Conservation (phyloP, 2,329 filamentous ascomycete species). For the Byssochlamys sp. region DNA sequence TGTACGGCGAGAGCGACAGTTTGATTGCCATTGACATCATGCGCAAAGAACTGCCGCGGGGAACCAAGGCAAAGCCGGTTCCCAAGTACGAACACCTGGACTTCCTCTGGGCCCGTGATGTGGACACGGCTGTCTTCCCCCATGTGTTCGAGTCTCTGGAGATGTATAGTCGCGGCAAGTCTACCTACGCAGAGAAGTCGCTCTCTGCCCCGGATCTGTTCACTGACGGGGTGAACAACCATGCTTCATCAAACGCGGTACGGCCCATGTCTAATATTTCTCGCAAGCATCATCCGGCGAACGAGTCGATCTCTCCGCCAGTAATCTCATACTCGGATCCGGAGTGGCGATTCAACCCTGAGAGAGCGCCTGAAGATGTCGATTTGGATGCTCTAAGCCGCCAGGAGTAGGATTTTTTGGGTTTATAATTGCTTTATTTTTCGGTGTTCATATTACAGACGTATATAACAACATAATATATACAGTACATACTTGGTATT, state of each 20-base stretch:
- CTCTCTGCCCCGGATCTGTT: neutral
- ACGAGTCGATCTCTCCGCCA: constrained; percentile 1
- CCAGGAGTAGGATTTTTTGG: neutral
- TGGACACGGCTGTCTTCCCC: constrained; percentile 73
- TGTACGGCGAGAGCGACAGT: constrained; percentile 90
- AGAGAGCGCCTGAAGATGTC: constrained; percentile 4
- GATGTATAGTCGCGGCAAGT: constrained; percentile 38
- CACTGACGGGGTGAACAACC: neutral
- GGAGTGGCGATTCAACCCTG: constrained; percentile 6
- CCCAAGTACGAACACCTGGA: constrained; percentile 93
- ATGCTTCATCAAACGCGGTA: neutral
- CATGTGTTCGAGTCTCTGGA: constrained; percentile 86
- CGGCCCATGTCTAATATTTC: neutral
- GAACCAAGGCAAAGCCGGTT: constrained; percentile 77
- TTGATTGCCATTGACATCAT: constrained; percentile 88
- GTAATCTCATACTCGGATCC: constrained; percentile 1
- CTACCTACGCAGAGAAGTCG: constrained; percentile 1
- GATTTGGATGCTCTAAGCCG: constrained; percentile 3
- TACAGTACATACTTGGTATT: neutral
- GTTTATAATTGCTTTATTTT: neutral
- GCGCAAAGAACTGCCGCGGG: constrained; percentile 74
- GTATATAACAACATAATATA: neutral
- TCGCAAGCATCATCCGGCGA: neutral
- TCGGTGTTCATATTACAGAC: neutral
- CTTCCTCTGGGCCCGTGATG: constrained; percentile 85